A percentile compares a stretch with the other conserved stretches of the same genome.
Evolutionary conservation across 2,329 filamentous ascomycete species (phyloP).

Genomic region (Claviceps purpurea): DNA sequence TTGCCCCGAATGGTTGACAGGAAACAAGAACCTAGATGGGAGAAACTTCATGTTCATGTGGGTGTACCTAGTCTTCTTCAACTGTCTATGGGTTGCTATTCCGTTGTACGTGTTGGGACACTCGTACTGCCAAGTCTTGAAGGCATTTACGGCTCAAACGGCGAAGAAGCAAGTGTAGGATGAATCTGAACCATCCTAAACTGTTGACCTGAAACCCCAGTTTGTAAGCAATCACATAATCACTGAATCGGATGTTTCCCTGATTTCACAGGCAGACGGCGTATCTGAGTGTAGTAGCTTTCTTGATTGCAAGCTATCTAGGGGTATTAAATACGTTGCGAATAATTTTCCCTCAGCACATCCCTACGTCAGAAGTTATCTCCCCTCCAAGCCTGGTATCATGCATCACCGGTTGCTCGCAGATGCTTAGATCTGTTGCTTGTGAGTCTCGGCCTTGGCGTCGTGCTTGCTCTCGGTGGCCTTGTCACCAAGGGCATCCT

Average conservation of each 20-base stretch:
- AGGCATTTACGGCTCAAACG: no score
- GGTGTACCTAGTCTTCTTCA: slow-evolving; percentile 52
- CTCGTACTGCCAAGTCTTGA: no score
- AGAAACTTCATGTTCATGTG: slow-evolving; percentile 57
- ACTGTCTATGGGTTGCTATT: slow-evolving; percentile 50
- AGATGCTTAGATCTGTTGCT: slow-evolving; percentile 23
- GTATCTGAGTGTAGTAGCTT: neutral
- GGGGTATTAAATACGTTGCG: slow-evolving; percentile 5
- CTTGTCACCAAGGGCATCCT: slow-evolving; percentile 36
- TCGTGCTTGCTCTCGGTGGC: slow-evolving; percentile 25
- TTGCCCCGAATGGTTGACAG: slow-evolving; percentile 53
- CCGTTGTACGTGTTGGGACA: slow-evolving; percentile 22
- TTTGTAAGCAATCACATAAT: no score
- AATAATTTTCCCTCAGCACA: neutral
- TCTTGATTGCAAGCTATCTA: slow-evolving; percentile 5
- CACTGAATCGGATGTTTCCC: no score
- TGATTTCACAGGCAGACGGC: slow-evolving; percentile 22
- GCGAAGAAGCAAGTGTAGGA: no score
- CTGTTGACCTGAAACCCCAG: no score
- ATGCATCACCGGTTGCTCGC: neutral
- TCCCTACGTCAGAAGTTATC: neutral
- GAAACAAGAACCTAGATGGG: slow-evolving; percentile 47
- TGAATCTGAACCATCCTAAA: no score
- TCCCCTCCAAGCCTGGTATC: neutral
- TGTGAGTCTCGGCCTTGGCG: slow-evolving; percentile 28